Base-by-base conservation (phyloP, 169 alveolate genomes). In the Cryptosporidium xiaoi region DNA sequence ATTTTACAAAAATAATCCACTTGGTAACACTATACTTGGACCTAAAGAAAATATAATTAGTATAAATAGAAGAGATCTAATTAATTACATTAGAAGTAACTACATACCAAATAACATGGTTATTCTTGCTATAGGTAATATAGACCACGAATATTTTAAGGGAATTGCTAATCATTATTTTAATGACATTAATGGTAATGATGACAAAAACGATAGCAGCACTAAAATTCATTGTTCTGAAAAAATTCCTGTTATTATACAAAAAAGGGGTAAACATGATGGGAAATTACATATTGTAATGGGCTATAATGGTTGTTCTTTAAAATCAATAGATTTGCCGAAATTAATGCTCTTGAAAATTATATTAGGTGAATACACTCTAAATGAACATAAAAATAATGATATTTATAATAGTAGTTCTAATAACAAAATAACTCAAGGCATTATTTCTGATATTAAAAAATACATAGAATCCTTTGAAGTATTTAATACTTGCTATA, bases 271-370 rank as follows among this genome's bases (percentile, higher is more conserved):
- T 66, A 94, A 90, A 53, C 82, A 90, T 92, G 96, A 96, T 18
- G 96, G 97, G 71, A 90, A 93, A 87, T 97, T 96, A 20, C 96
- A 94, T 65, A 90, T 96, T 69, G 97, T 96, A 8, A 95, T 95
- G 24, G 97, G 96, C 0, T 95, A 96, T 90, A 96, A 95, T 51
- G 99, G 99, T n/a, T 95, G 96, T 2, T 96, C 97, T 16, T 94
- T 97, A 95, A 94, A 93, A 53, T 97, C 98, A 16, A 98, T 99
- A 5, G 96, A 98, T 89, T 94, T 96, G 53, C 95, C 95, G 82
- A 93, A 96, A 36, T 95, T 97, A 90, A 94, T 98, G 94, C 91
- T 98, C 62, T 87, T 98, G 93, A 98, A 98, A 83, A 93, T 98
- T 82, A 95, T 98, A 50, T 93, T 96, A 33, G 99, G 99, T 4